A percentile compares a stretch with the other conserved stretches of the same genome.
phyloP scores from a whole-genome alignment of 2,329 filamentous ascomycete species.

The Beauveria varroae region DNA sequence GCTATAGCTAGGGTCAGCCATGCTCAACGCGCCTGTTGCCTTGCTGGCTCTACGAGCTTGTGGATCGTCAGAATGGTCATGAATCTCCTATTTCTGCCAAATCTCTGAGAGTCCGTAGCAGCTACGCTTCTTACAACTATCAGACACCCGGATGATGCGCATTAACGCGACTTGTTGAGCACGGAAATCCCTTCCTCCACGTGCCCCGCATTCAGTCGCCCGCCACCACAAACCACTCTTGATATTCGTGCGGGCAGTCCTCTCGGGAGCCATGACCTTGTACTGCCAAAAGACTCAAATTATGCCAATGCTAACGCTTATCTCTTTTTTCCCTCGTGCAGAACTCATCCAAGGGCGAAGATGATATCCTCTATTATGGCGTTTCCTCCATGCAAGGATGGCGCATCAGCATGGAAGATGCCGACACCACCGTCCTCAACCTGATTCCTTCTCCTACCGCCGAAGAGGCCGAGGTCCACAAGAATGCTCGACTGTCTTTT shows the following conservation, averaged over 20 bases:
- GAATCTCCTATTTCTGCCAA: background rate
- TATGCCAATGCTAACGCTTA: background rate
- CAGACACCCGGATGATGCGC: background rate
- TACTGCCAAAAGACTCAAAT: background rate
- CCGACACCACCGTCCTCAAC: constrained; percentile 84
- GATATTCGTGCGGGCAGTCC: background rate
- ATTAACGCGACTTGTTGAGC: background rate
- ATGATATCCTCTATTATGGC: constrained; percentile 88
- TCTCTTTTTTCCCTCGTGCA: constrained; percentile 29
- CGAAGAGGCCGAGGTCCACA: constrained; percentile 48
- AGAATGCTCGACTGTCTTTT: constrained; percentile 75
- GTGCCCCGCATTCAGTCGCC: constrained; percentile 9
- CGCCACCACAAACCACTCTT: constrained; percentile 3
- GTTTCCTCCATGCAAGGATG: constrained; percentile 99
- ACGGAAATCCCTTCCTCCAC: constrained; percentile 12
- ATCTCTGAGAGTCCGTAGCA: background rate
- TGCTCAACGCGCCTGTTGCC: background rate
- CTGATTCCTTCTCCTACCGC: constrained; percentile 55
- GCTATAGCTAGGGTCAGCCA: background rate
- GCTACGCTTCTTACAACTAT: background rate
- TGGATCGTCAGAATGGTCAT: background rate
- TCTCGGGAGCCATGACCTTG: background rate
- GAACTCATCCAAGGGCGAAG: constrained; percentile 83
- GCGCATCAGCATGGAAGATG: constrained; percentile 99
- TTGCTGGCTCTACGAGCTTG: background rate